Base-by-base conservation (phyloP, 2,329 filamentous ascomycete genomes). In the Xylaria sp. region DNA sequence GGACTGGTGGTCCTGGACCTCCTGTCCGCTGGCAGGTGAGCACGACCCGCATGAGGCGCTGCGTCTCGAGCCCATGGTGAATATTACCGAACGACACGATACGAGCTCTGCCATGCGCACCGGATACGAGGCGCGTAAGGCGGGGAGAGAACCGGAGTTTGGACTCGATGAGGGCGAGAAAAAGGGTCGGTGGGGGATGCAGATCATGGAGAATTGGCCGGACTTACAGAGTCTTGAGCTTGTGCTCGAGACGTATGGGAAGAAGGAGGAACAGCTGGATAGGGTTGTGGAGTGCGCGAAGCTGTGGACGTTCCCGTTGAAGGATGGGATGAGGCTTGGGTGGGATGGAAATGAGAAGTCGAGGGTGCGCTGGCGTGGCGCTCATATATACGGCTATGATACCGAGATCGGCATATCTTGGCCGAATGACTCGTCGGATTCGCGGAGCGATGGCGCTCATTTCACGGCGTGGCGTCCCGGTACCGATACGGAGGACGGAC, bases 1-100 rank as follows among this genome's bases (percentile, higher is more conserved):
- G 8, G 67, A 71, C 34, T 71, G 68, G 69, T 70, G 66, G 68
- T 51, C 65, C 2, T 71, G 66, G 68, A 59, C 57, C 3, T 61
- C 58, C 1, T 8, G 4, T 1, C 67, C 67, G 2, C 55, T 59
- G 7, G 48, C 59, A 1, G 60, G 58, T 3, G 37, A 50, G n/a
- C 10, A 34, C 2, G 35, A 59, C 9, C 57, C 57, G 19, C 61
- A 55, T 13, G 55, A 65, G 11, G 60, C 59, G 5, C 59, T 70
- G 5, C 66, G 69, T 8, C 57, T 71, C 1, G 68, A 70, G 50
- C 69, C 69, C 2, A 68, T 69, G 69, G 65, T 67, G 35, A 66
- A 68, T 49, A 59, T 64, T 47, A 70, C 68, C 7, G 52, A 59
- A 1, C 49, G 57, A 7, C 55, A 39, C 1, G 59, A 54, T 39